Evolutionary conservation across 768 basidiomycete genomes (phyloP), one percentile per base, ranked within the genome.

Genomic region (Amanita thiersii): DNA sequence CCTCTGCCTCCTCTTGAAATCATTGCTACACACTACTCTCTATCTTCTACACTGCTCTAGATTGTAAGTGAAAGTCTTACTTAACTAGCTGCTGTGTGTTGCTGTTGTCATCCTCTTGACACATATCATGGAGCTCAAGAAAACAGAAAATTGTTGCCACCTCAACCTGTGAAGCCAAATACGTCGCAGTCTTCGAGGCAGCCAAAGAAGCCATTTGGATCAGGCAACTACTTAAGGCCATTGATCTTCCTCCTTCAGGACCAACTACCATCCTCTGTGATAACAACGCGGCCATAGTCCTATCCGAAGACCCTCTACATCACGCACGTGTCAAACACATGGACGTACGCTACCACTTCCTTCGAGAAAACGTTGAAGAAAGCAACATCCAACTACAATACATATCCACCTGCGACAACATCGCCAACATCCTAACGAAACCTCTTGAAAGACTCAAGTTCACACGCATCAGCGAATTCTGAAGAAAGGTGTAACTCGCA

Each of bases 371-470:
- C 2, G 53, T 68, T 6, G 52, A 57, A 1, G 28, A 44, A 5
- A 37, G 50, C 0, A 44, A 51, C 0, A 26, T 71, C 20, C 8
- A 10, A 0, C n/a, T 68, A 3, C 18, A 18, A 3, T 60, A 63
- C 39, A 45, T 65, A 14, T 40, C 45, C 15, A 63, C 64, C 1
- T 35, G 43, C 4, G 50, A 59, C 11, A 68, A 64, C 35, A 12
- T 58, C 6, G 62, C 65, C 8, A 60, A 72, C 39, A 44, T 62
- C 32, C 58, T 69, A 32, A 70, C 66, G 0, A 72, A 72, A 49
- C 41, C 61, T 1, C 62, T 68, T 10, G 30, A 50, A 4, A 24
- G 30, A 6, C 39, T 39, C 11, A 20, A 39, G 24, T 61, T 59
- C 44, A 15, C 26, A 2, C n/a, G 30, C 0, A 44, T 59, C 2